These are phyloP conservation scores for Paulownia fortunei DNA, from an alignment of 257 asterid species.

Conservation along the genomic window DNA sequence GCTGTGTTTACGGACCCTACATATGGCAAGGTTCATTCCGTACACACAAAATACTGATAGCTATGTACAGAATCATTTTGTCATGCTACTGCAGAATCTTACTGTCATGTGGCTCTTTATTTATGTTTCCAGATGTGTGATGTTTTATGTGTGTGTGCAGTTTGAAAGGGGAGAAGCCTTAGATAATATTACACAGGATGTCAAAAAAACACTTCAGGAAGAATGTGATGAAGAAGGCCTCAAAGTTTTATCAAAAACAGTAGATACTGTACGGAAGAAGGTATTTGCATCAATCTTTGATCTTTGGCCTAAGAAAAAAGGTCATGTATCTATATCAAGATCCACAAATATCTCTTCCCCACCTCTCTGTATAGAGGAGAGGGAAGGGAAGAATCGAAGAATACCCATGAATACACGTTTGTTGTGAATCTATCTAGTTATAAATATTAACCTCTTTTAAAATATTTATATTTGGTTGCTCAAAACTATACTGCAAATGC, in stretches of 20 bases:
- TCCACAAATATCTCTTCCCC: neutral
- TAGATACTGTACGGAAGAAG: slow-evolving; percentile 91
- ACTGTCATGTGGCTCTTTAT: neutral
- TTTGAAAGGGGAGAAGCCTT: slow-evolving; percentile 96
- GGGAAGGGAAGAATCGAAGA: neutral
- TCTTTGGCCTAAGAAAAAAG: neutral
- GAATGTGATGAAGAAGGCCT: slow-evolving; percentile 89
- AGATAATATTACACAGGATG: slow-evolving; percentile 78
- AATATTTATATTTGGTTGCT: slow-evolving; percentile 25
- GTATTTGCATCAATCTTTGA: slow-evolving; percentile 42
- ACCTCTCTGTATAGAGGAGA: neutral
- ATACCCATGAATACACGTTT: neutral
- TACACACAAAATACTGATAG: slow-evolving; percentile 11
- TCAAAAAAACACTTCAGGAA: slow-evolving; percentile 72
- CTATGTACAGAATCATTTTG: slow-evolving; percentile 17
- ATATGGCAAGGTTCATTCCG: slow-evolving; percentile 79
- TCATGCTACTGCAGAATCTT: slow-evolving; percentile 1
- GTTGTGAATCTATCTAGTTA: neutral
- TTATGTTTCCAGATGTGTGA: slow-evolving; percentile 24
- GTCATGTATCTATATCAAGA: slow-evolving; percentile 16
- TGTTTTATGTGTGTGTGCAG: slow-evolving; percentile 47
- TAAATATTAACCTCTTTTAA: neutral
- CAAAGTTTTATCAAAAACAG: slow-evolving; percentile 74
- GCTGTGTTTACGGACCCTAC: slow-evolving; percentile 91
- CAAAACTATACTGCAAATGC: slow-evolving; percentile 4